Base-by-base conservation (phyloP, 257 asterid species). In the Gynochthodes officinalis region DNA sequence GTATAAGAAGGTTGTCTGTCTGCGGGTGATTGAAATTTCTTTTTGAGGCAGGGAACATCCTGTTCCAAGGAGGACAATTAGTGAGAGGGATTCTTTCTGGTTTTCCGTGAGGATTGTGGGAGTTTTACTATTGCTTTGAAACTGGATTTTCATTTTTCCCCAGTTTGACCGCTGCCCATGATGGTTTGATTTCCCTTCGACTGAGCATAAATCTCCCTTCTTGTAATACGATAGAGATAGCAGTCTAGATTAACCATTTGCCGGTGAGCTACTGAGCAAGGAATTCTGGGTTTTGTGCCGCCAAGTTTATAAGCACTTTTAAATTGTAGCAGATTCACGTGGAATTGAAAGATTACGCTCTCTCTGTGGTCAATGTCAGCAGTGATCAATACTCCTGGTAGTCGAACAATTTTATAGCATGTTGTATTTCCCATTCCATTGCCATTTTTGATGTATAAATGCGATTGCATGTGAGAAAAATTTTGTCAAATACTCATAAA, bases 371-470 rank as follows among this genome's bases (percentile, higher is more conserved):
- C 55, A 48, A 54, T 52, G 57, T 68, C n/a, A 74, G 58, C 75
- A 46, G 43, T 50, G 69, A 66, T 15, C 49, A 75, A 63, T 40
- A 69, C 53, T 65, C 68, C 42, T 61, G 64, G 39, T 71, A 67
- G 64, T 59, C 43, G 69, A 65, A 77, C 61, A 60, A 70, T 58
- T 35, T 60, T 49, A 79, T 79, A 79, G 85, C 86, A 72, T 82
- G 89, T 85, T 90, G 89, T 91, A 84, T 77, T 83, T 70, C 43
- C 76, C 77, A 71, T 65, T 78, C 83, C 48, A 60, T 72, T 75
- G 33, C 69, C 68, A 76, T 78, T 80, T 46, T 52, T 75, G 68
- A 82, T 84, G 96, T 88, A 84, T 75, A 86, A 88, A 77, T 85
- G 75, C 71, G 48, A 67, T 73, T 75, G 69, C 68, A 73, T 74